phyloP scores from a whole-genome alignment of 352 stramenopile species.

The Globisporangium nodosum region DNA sequence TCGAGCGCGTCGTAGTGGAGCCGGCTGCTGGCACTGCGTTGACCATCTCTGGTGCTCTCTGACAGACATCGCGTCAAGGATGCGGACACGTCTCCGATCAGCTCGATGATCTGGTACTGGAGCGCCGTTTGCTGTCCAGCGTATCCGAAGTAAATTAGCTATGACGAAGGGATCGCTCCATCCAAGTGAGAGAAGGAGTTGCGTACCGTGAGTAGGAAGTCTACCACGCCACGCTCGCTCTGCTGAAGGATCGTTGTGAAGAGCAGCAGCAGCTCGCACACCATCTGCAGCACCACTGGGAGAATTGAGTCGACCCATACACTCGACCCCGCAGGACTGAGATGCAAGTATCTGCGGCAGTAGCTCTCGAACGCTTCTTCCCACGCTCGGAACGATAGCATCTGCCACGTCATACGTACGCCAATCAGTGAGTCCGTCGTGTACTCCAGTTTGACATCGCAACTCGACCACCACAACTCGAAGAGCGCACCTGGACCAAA shows the following conservation, averaged over 20 bases:
- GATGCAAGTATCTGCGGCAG: conserved; percentile 20
- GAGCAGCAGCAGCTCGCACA: conserved; percentile 30
- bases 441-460: not conserved
- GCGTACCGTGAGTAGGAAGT: conserved; percentile 28
- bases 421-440: not conserved
- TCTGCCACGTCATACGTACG: conserved; percentile 13
- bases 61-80: conserved; percentile 12
- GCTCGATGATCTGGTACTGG: conserved; percentile 31
- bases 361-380: conserved; percentile 22
- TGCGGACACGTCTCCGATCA: conserved; percentile 23
- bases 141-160: not conserved
- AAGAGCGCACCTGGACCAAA: conserved; percentile 30
- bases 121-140: conserved; percentile 34
- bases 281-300: conserved; percentile 30
- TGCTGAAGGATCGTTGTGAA: conserved; percentile 28
- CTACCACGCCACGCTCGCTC: conserved; percentile 12
- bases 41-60: not conserved
- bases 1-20: conserved; percentile 15
- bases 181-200: not conserved
- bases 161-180: not conserved
- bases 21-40: not conserved
- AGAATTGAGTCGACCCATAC: conserved; percentile 30
- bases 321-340: conserved; percentile 11
- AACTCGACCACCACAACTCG: not conserved
- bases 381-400: conserved; percentile 38